Conservation (phyloP, 305 asterid species). For the Galium porrigens region DNA sequence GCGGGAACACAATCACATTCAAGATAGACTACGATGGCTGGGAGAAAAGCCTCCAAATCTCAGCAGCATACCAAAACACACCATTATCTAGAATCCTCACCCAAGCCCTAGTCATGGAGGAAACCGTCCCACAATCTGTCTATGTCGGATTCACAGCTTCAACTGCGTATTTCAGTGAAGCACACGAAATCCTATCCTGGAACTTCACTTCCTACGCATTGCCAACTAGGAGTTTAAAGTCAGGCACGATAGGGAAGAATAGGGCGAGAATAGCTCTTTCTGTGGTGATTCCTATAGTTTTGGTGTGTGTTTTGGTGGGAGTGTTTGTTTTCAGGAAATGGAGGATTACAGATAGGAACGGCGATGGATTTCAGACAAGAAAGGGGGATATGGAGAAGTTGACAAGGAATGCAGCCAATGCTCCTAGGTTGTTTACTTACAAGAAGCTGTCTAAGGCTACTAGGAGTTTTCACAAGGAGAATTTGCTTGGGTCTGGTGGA, state of each 20-base stretch:
- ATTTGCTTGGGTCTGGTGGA: constrained; percentile 45
- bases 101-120: constrained; percentile 31
- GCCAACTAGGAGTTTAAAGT: constrained; percentile 24
- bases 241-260: constrained; percentile 13
- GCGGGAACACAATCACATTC: constrained; percentile 32
- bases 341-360: constrained; percentile 14
- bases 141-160: constrained; percentile 49
- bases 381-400: constrained; percentile 30
- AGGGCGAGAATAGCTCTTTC: constrained; percentile 17
- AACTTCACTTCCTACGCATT: constrained; percentile 34
- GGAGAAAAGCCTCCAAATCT: constrained; percentile 27
- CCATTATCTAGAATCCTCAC: constrained; percentile 23
- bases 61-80: constrained; percentile 27
- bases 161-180: constrained; percentile 32
- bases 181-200: constrained; percentile 44
- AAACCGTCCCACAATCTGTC: constrained; percentile 30
- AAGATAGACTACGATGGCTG: constrained; percentile 43
- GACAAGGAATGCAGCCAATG: constrained; percentile 37
- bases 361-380: constrained; percentile 4
- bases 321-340: constrained; percentile 15
- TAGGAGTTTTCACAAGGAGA: constrained; percentile 29
- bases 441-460: constrained; percentile 47
- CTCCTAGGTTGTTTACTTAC: constrained; percentile 37
- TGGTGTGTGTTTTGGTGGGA: constrained; percentile 12
- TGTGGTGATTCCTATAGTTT: constrained; percentile 23